Percentiles rank a stretch among this genome's conserved stretches.
phyloP scores from a whole-genome alignment of 75 land plant genomes.

The Cupressus sempervirens region DNA sequence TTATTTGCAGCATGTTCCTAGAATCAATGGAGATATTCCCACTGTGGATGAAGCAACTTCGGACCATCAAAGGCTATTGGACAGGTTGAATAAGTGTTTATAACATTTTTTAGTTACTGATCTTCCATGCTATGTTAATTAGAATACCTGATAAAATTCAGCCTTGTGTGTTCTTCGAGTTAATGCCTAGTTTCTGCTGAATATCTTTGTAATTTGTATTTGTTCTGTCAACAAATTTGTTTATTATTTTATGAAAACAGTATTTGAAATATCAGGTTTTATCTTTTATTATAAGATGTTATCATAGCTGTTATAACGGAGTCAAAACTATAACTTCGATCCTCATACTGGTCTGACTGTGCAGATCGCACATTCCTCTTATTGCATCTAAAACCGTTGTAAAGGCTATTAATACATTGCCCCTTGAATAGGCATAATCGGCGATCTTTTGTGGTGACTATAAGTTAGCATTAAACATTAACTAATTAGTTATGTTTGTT shows the following conservation, averaged over 20 bases:
- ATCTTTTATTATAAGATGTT: background rate
- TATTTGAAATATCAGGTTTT: background rate
- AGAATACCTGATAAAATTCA: background rate
- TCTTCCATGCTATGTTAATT: background rate
- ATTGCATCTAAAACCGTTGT: no score
- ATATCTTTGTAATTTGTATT: background rate
- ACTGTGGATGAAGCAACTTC: conserved; percentile 67
- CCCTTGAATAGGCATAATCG: no score
- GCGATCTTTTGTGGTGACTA: no score
- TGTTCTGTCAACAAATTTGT: background rate
- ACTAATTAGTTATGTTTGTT: no score
- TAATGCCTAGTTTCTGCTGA: background rate
- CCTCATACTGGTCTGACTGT: no score
- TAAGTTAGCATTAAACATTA: no score
- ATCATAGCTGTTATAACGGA: background rate
- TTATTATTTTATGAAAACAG: background rate
- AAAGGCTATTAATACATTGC: no score
- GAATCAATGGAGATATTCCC: conserved; percentile 73
- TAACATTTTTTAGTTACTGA: background rate
- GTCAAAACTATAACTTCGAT: no score
- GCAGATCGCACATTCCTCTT: no score
- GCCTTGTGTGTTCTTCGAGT: background rate
- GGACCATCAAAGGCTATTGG: conserved; percentile 75
- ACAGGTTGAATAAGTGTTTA: conserved; percentile 43
- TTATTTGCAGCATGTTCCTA: conserved; percentile 75